These are phyloP conservation scores for Chromera velia DNA, from an alignment of 73 alveolate genomes.

Conservation along the genomic window DNA sequence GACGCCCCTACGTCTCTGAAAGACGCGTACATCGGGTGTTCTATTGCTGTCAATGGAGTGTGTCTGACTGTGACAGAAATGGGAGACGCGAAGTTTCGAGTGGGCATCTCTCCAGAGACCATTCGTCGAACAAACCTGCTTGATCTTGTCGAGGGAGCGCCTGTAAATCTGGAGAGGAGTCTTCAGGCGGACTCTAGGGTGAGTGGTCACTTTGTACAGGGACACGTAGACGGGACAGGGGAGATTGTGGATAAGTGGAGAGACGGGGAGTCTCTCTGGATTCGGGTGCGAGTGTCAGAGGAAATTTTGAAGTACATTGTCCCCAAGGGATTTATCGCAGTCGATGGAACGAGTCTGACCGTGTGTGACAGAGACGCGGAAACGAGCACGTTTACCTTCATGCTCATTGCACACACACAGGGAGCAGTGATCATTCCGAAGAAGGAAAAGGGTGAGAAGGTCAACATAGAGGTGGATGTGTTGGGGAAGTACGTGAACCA, in stretches of 20 bases:
- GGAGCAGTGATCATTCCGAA: not conserved
- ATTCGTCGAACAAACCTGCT: not conserved
- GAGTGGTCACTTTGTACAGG: not conserved
- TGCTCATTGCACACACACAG: not conserved
- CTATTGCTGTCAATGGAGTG: not conserved
- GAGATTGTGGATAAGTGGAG: not conserved
- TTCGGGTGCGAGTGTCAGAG: not conserved
- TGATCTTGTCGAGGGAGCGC: not conserved
- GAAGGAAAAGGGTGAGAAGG: not conserved
- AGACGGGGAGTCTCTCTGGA: not conserved
- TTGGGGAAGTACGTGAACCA: not conserved
- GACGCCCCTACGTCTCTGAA: not conserved
- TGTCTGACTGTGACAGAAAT: not conserved
- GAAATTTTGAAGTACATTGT: not conserved
- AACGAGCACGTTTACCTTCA: not conserved
- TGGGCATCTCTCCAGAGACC: not conserved
- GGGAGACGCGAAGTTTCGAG: not conserved
- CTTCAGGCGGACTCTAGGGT: not conserved
- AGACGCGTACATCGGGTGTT: not conserved
- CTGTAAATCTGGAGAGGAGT: not conserved
- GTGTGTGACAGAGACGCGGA: too few relatives aligned
- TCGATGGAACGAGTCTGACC: not conserved
- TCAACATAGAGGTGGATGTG: not conserved
- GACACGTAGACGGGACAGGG: not conserved
- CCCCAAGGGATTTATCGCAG: not conserved